phyloP scores from a whole-genome alignment of 1,284 basidiomycete species.

The Leccinum griseonigrum region DNA sequence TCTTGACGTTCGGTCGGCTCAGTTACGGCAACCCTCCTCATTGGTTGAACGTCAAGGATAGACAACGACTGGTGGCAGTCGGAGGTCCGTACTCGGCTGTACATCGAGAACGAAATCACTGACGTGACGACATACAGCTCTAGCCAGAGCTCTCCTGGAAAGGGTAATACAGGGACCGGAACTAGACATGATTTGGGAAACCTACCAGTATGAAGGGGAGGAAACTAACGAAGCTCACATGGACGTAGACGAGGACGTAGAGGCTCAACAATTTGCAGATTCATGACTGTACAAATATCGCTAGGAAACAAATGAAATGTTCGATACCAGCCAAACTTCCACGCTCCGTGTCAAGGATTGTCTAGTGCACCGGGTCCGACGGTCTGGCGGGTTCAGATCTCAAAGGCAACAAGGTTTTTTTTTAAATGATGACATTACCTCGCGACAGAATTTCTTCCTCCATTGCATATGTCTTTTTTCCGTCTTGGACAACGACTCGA shows the following conservation, averaged over 20 bases:
- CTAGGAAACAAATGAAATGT: neutral
- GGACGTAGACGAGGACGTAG: constrained; percentile 42
- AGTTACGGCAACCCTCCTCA: constrained; percentile 69
- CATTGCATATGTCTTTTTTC: constrained; percentile 37
- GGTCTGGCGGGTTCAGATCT: constrained; percentile 18
- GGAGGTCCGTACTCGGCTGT: constrained; percentile 44
- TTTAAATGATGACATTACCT: constrained; percentile 28
- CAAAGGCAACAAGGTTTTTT: neutral
- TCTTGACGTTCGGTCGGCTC: constrained; percentile 71
- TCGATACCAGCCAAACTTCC: neutral
- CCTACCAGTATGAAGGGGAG: constrained; percentile 54
- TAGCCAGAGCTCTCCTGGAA: constrained; percentile 68
- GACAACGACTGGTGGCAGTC: constrained; percentile 45
- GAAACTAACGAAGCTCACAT: constrained; percentile 47
- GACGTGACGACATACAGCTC: constrained; percentile 43
- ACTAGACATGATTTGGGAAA: constrained; percentile 66
- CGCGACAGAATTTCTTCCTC: constrained; percentile 44
- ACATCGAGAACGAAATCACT: constrained; percentile 10
- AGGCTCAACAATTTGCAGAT: constrained; percentile 27
- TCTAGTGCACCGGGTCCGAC: constrained; percentile 20
- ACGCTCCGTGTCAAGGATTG: constrained; percentile 9
- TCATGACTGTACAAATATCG: constrained; percentile 4
- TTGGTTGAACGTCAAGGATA: constrained; percentile 50
- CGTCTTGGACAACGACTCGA: constrained; percentile 28
- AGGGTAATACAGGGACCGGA: constrained; percentile 75